A percentile compares a stretch with the other conserved stretches of the same genome.
phyloP scores from a whole-genome alignment of 2,329 filamentous ascomycete species.

The Colletotrichum australisinense region DNA sequence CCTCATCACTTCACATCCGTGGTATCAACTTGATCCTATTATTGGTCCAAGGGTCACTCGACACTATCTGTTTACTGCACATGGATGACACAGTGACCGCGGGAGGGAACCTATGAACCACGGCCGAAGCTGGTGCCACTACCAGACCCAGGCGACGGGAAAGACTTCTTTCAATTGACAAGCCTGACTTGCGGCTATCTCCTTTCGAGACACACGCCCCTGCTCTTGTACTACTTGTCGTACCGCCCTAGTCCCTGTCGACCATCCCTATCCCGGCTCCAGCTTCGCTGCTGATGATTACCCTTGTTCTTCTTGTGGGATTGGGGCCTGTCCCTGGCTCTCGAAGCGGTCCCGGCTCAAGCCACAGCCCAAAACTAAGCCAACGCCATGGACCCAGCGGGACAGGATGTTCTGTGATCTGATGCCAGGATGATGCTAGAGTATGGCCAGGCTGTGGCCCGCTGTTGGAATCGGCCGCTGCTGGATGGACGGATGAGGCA shows the following conservation, averaged over 20 bases:
- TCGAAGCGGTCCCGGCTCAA: slow-evolving; percentile 16
- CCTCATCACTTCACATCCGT: not conserved
- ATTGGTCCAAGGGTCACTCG: too few species aligned
- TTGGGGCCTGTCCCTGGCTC: slow-evolving; percentile 22
- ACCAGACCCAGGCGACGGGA: slow-evolving; percentile 7
- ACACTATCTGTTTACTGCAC: not conserved
- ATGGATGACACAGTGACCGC: not conserved
- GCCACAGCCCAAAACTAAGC: slow-evolving; percentile 30
- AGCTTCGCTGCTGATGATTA: not conserved
- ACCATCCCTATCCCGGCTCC: slow-evolving; percentile 13
- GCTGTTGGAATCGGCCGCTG: slow-evolving; percentile 31
- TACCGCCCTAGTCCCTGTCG: not conserved
- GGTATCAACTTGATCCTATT: not conserved
- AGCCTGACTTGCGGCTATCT: slow-evolving; percentile 21
- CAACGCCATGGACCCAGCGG: slow-evolving; percentile 25
- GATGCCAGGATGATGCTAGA: slow-evolving; percentile 35
- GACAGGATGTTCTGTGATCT: slow-evolving; percentile 31
- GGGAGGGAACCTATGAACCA: not conserved
- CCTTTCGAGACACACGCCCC: slow-evolving; percentile 16
- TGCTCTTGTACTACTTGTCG: not conserved
- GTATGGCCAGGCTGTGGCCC: slow-evolving; percentile 19
- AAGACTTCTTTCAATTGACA: slow-evolving; percentile 18
- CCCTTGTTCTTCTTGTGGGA: slow-evolving; percentile 5
- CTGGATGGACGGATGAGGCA: slow-evolving; percentile 28
- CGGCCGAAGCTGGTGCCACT: not conserved